Evolutionary conservation across 164 flowering plant genomes (phyloP), one percentile per base, ranked within the genome.

Genomic region (Amborella trichopoda): DNA sequence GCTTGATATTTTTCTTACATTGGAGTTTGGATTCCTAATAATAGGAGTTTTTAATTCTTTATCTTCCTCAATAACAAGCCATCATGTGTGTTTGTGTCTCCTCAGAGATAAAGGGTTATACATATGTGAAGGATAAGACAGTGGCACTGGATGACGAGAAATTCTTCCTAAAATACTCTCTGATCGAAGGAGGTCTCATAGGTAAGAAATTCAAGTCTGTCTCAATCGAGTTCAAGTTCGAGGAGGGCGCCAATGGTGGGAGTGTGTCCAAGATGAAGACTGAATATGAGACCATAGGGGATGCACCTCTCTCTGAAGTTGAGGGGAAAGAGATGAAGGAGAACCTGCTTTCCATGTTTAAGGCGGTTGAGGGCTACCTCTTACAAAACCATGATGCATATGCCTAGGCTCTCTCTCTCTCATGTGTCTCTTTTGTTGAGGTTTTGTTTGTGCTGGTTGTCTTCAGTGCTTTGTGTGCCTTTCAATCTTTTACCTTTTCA

Each of bases 141-240:
- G 46, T 40, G 23, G 34, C 17, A 12, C 26, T 39, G 3, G 54
- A 50, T n/a, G 24, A 38, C n/a, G 39, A 50, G 16, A 50, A 39
- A 2, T 28, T 0, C 17, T 21, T 39, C 33, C 11, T 38, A 6
- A 39, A 26, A 10, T 40, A 25, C 28, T 27, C 46, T 4, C 25
- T 41, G n/a, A 27, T 51, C 5, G 55, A 51, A 2, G 55, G 55
- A 14, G 46, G 46, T 2, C 39, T 28, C 1, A 6, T 40, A 12
- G 46, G 55, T 5, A 28, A 40, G 37, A 51, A 41, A 20, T 26
- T 51, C 16, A 22, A 51, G 34, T 27, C 46, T 16, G 22, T 38
- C 16, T 16, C 10, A 1, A 26, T 40, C 23, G 25, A 40, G 18
- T 22, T 51, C 13, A 26, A 51, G 46, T 40, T 51, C 23, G 34